phyloP scores from a whole-genome alignment of 1,284 basidiomycete genomes.

The Boletellus deceptivus region DNA sequence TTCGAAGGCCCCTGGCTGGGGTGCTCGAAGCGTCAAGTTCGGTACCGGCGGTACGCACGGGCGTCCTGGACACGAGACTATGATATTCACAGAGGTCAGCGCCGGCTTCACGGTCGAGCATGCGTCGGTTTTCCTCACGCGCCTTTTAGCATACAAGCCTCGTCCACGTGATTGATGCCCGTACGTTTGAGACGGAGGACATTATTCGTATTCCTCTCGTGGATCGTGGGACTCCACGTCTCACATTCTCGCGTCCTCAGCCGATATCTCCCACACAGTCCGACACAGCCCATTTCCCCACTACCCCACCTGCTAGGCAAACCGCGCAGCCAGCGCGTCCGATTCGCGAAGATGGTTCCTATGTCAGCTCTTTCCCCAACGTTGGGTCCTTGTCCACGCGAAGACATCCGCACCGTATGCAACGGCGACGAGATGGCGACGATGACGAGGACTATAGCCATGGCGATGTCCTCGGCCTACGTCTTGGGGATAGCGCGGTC shows the following conservation, averaged over 20 bases:
- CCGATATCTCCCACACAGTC: conserved; percentile 16
- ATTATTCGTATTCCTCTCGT: conserved; percentile 59
- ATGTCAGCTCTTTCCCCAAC: conserved; percentile 34
- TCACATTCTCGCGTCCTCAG: conserved; percentile 16
- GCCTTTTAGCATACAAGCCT: conserved; percentile 63
- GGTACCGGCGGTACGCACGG: conserved; percentile 46
- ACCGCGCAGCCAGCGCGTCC: conserved; percentile 34
- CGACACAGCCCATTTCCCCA: conserved; percentile 8
- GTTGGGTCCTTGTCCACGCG: conserved; percentile 14
- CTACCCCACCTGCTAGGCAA: conserved; percentile 13
- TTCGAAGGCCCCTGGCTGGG: conserved; percentile 68
- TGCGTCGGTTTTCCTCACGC: conserved; percentile 10
- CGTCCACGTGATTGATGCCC: conserved; percentile 75
- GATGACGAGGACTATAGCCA: conserved; percentile 31
- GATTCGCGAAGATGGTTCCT: conserved; percentile 56
- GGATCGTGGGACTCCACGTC: conserved; percentile 22
- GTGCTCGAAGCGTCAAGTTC: conserved; percentile 77
- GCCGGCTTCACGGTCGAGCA: conserved; percentile 2
- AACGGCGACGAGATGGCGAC: conserved; percentile 32
- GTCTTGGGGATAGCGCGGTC: conserved; percentile 57
- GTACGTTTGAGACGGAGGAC: conserved; percentile 75
- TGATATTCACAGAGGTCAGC: conserved; percentile 82
- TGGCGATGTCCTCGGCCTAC: conserved; percentile 51
- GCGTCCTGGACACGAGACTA: conserved; percentile 54
- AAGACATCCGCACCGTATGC: conserved; percentile 24